Evolutionary conservation across 2,329 filamentous ascomycete genomes (phyloP).

Genomic region (Colletotrichum sidae): DNA sequence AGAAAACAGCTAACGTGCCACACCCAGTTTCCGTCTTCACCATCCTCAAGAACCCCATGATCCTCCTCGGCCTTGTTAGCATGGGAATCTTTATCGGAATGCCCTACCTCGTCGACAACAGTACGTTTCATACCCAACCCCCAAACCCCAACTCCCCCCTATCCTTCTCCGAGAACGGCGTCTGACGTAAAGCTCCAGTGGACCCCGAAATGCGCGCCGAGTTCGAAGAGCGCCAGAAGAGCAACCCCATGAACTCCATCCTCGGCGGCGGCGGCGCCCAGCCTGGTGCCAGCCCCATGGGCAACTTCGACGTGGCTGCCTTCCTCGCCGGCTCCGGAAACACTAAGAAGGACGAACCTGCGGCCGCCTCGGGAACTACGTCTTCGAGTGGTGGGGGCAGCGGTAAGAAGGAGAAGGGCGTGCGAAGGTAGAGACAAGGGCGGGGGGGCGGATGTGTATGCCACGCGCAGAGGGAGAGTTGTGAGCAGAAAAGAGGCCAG

Average conservation of each 20-base stretch:
- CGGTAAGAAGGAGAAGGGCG: conserved; percentile 55
- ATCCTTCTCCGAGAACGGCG: no score
- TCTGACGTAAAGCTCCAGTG: conserved; percentile 67
- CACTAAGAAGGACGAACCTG: conserved; percentile 56
- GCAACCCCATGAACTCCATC: conserved; percentile 72
- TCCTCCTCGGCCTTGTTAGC: conserved; percentile 87
- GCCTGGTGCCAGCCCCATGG: conserved; percentile 54
- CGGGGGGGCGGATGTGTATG: background rate
- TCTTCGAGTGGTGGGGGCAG: conserved; percentile 40
- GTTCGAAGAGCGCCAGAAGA: conserved; percentile 90
- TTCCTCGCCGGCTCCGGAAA: conserved; percentile 68
- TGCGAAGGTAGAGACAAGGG: conserved; percentile 45
- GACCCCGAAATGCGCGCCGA: conserved; percentile 95
- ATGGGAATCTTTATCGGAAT: conserved; percentile 89
- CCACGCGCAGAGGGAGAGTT: background rate
- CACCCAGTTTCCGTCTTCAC: conserved; percentile 78
- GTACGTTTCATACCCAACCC: conserved; percentile 65
- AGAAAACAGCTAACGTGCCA: conserved; percentile 2
- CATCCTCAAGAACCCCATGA: conserved; percentile 96
- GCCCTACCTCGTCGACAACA: conserved; percentile 96
- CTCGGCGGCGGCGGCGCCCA: conserved; percentile 52
- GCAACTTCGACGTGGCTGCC: conserved; percentile 71
- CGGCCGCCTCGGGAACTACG: conserved; percentile 42
- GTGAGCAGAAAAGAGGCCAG: background rate
- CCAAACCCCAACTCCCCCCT: background rate